phyloP scores from a whole-genome alignment of 1,284 basidiomycete genomes.

The Rhizoctonia solani region DNA sequence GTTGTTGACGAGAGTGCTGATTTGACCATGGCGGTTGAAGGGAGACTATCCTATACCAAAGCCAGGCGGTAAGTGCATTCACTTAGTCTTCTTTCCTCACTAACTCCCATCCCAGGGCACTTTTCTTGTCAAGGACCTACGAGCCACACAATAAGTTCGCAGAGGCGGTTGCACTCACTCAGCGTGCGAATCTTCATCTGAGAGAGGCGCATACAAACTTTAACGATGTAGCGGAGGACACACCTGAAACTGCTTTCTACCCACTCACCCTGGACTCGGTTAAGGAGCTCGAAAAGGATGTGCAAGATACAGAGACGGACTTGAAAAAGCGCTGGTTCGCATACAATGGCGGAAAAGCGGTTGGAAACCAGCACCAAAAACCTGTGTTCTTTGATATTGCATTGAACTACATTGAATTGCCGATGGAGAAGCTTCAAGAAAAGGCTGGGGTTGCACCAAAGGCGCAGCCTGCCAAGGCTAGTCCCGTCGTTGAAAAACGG shows the following conservation, averaged over 20 bases:
- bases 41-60: constrained; percentile 71
- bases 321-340: constrained; percentile 82
- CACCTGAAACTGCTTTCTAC: constrained; percentile 56
- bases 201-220: constrained; percentile 64
- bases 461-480: constrained; percentile 38
- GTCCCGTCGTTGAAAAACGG: constrained; percentile 49
- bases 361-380: constrained; percentile 65
- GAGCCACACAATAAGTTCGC: constrained; percentile 68
- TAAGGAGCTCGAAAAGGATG: constrained; percentile 55
- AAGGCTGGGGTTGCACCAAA: constrained; percentile 57
- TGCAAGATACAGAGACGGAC: constrained; percentile 56
- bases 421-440: constrained; percentile 74
- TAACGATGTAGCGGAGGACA: constrained; percentile 41
- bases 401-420: constrained; percentile 86
- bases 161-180: constrained; percentile 68
- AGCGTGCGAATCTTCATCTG: constrained; percentile 68
- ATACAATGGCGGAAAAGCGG: constrained; percentile 64
- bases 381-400: constrained; percentile 92
- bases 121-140: constrained; percentile 74
- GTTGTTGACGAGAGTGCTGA: constrained; percentile 88
- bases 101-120: constrained; percentile 53
- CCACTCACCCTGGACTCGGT: constrained; percentile 54
- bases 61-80: constrained; percentile 61
- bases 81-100: constrained; percentile 20
- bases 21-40: constrained; percentile 75